phyloP scores from a whole-genome alignment of 768 basidiomycete genomes.

The Rhizopogon vinicolor region DNA sequence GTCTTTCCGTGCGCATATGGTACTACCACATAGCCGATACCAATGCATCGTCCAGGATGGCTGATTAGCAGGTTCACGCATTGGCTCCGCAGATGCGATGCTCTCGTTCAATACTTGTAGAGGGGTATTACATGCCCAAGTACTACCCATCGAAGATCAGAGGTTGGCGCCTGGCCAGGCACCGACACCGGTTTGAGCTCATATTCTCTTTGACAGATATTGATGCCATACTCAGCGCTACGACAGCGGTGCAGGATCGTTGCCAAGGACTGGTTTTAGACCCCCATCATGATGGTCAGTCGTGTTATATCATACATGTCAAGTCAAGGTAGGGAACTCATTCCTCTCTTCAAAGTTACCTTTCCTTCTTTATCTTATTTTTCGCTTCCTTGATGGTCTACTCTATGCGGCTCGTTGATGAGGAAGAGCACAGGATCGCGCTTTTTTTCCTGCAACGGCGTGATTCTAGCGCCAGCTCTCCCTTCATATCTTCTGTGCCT shows the following conservation, averaged over 20 bases:
- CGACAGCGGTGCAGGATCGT: not conserved
- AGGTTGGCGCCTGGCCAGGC: too few relatives aligned
- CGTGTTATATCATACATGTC: too few relatives aligned
- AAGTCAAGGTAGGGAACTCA: not conserved
- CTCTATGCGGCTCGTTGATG: not conserved
- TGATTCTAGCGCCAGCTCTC: not conserved
- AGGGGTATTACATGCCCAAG: too few relatives aligned
- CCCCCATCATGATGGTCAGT: not conserved
- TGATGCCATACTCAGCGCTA: not conserved
- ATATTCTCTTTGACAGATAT: not conserved
- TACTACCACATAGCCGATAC: too few relatives aligned
- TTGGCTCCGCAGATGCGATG: too few relatives aligned
- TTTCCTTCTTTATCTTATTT: not conserved
- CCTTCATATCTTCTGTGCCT: constrained; percentile 2
- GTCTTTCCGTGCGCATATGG: too few relatives aligned
- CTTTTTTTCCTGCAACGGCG: not conserved
- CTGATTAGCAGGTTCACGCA: too few relatives aligned
- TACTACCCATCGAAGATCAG: too few relatives aligned
- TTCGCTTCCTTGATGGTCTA: not conserved
- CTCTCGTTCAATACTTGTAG: too few relatives aligned
- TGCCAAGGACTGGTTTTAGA: not conserved
- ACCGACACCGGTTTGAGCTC: too few relatives aligned
- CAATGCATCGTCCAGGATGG: too few relatives aligned
- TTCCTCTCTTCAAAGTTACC: not conserved
- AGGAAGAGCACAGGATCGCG: not conserved